Evolutionary conservation across 2,329 filamentous ascomycete genomes (phyloP), one percentile per base, ranked within the genome.

Genomic region (Monosporascus sp.): DNA sequence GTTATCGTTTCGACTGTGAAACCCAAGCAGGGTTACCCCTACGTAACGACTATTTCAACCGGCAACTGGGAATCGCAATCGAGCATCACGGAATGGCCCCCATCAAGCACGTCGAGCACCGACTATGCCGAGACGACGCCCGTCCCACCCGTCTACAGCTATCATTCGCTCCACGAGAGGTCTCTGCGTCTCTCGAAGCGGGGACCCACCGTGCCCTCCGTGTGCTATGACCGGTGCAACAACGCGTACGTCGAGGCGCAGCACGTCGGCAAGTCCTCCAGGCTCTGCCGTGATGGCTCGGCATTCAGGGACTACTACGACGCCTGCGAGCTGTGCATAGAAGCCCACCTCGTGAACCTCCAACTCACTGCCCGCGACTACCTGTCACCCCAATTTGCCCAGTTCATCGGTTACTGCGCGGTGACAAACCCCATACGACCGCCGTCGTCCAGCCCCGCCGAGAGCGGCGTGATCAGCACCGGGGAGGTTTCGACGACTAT

Each of bases 1-100:
- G 60, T 71, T 1, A 61, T 74, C 11, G 60, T 72, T 5, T 69
- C 69, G 51, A 64, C 69, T 2, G 51, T 72, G 7, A 50, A 38
- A 1, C 59, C 69, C 27, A 71, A 70, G 25, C 64, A 68, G 9
- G 63, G 70, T 2, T 57, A 54, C 31, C 53, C 50, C 2, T 54
- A 58, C 1, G 53, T 52, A 2, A 74, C 68, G 0, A 81, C 78
- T 1, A 69, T 76, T 49, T 74, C 73, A 0, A 84, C 80, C 0
- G 81, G 82, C 2, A 77, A 83, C 62, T 85, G 78, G 75, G 72
- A 62, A 2, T 77, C 80, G 0, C 80, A 83, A 57, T 63, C 78
- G 0, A 70, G 68, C 14, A 52, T 82, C n/a, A 74, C 75, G 2
- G 71, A 70, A 25, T 77, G 57, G 35, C 70, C 73, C 0, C 62